Conservation (phyloP, 257 asterid genomes). For the Scutellaria galericulata region DNA sequence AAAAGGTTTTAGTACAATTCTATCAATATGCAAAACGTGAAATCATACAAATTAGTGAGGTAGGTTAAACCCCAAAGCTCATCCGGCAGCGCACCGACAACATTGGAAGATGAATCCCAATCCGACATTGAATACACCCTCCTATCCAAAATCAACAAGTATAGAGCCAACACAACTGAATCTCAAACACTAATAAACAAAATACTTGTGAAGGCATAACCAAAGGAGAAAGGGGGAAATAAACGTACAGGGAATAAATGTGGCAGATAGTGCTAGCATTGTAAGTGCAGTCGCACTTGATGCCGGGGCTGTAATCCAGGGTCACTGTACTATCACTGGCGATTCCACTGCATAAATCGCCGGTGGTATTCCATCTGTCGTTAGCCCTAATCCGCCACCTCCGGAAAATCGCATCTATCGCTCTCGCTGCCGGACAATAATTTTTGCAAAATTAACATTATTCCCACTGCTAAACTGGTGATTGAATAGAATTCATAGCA, state of each 20-base stretch:
- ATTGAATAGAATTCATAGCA: too few relatives aligned
- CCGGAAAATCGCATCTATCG: slow-evolving; percentile 55
- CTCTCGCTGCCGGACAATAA: slow-evolving; percentile 44
- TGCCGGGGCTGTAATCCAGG: slow-evolving; percentile 48
- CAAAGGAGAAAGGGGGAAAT: neutral
- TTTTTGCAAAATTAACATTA: too few relatives aligned
- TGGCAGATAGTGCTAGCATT: slow-evolving; percentile 49
- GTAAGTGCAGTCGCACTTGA: slow-evolving; percentile 70
- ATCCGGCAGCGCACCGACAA: slow-evolving; percentile 51
- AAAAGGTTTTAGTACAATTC: neutral
- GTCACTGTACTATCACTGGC: slow-evolving; percentile 48
- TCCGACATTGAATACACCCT: slow-evolving; percentile 48
- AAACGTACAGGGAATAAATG: slow-evolving; percentile 44
- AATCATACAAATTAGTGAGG: slow-evolving; percentile 52
- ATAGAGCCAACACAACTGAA: neutral
- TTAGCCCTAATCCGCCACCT: slow-evolving; percentile 45
- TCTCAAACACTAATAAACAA: neutral
- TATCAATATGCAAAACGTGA: neutral
- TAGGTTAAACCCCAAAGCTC: slow-evolving; percentile 67
- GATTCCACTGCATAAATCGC: slow-evolving; percentile 64
- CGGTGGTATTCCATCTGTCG: slow-evolving; percentile 61
- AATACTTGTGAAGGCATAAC: neutral
- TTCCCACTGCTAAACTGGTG: too few relatives aligned
- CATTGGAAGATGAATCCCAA: slow-evolving; percentile 39
- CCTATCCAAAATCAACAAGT: slow-evolving; percentile 36